Base-by-base conservation (phyloP, 148 eudicot species). In the Rhododendron vialii region DNA sequence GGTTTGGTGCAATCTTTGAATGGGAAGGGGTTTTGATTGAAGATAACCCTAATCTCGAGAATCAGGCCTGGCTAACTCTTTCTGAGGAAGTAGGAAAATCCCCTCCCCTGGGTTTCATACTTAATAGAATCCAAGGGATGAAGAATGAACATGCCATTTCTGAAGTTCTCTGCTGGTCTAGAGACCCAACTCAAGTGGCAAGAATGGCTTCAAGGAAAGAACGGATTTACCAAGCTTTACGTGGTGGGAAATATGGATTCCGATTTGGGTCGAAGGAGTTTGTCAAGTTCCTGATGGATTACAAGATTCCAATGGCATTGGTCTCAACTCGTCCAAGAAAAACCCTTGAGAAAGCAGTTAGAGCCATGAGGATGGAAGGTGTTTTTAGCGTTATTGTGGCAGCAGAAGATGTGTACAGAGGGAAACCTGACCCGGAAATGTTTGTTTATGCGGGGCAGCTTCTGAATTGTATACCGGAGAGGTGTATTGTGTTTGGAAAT, bases 381-480 rank as follows among this genome's bases (percentile, higher is more conserved):
- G 93, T 90, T 1, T 97, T 97, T 77, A 92, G 82, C 48, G 98
- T 92, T 59, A 90, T 97, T 84, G 99, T 97, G n/a, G 90, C 95
- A 10, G 94, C 99, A 0, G 99, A 97, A 88, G 99, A 97, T 87
- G 99, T 94, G 17, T 80, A 94, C 47, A 90, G 98, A 87, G 99
- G 99, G 53, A 97, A 94, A 85, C 99, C 99, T 15, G 99, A 97
- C 85, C 99, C 99, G 0, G 99, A 97, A 86, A 97, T 97, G 99
- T 97, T 95, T 88, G 87, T 89, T 30, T 97, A 97, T 84, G 98
- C 99, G 4, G 94, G 95, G 6, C 96, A 95, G 87, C 91, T 90
- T 13, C 88, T 97, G 41, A 91, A 92, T 45, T 95, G 92, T 80
- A 92, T 95, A 76, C 99, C 99, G 0, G 98, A 97, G 79, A 88